These are phyloP conservation scores for Musa itinerans DNA, from an alignment of 176 grass and related monocot genomes.

Conservation along the genomic window DNA sequence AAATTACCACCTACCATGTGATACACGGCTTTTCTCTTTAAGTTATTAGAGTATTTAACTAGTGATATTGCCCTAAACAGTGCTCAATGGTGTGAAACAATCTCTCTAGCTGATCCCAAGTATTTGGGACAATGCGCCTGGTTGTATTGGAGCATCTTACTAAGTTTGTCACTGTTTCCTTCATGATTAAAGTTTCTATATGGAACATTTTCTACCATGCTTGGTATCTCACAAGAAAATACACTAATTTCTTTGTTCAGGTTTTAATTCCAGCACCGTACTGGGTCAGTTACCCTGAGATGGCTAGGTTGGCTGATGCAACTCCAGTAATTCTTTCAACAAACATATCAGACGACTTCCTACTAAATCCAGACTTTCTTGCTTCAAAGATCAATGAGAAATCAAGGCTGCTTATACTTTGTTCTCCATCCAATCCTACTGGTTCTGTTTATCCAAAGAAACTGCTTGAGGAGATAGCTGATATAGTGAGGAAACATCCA, in stretches of 20 bases:
- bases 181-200: neutral
- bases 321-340: conserved; percentile 72
- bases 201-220: neutral
- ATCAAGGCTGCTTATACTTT: conserved; percentile 76
- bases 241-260: conserved; percentile 21
- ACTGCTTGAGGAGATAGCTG: conserved; percentile 75
- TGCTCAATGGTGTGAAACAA: neutral
- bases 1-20: too few species aligned
- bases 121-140: neutral
- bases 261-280: conserved; percentile 85
- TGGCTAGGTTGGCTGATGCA: conserved; percentile 78
- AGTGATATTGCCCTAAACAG: neutral
- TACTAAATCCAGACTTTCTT: conserved; percentile 54
- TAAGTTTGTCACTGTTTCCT: neutral
- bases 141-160: neutral
- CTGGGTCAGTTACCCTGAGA: conserved; percentile 96
- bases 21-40: neutral
- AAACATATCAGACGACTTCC: conserved; percentile 73
- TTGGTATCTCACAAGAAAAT: neutral
- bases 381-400: conserved; percentile 69
- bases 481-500: conserved; percentile 74
- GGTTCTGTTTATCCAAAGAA: conserved; percentile 88
- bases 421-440: conserved; percentile 96
- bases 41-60: neutral
- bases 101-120: neutral